Evolutionary conservation across 495 filamentous ascomycete species (phyloP), one percentile per base, ranked within the genome.

Genomic region (Neurospora sp.): DNA sequence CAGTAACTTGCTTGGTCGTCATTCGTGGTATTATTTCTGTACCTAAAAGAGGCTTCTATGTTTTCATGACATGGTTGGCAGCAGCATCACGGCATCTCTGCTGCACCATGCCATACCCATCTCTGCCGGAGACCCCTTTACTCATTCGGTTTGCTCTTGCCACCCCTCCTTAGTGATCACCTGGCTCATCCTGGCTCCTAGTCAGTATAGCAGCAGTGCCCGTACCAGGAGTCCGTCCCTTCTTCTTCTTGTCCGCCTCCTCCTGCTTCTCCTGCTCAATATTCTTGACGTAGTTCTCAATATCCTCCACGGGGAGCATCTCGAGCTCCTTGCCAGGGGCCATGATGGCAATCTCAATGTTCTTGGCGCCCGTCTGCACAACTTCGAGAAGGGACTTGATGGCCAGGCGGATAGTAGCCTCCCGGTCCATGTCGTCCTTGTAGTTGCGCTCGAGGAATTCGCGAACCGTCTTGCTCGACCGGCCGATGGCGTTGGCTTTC

Each of bases 221-320:
- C 71, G 91, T 91, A 59, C 92, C 93, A 16, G 91, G 88, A 74
- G 88, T 89, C 71, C 92, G 89, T 69, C 92, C 90, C 27, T 89
- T 92, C 89, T 97, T 96, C 91, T 98, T 98, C 88, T 92, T 95
- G 40, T 92, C 92, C 12, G 94, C 95, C 85, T 98, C 96, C 84
- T 97, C 96, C 80, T 97, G 94, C 88, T 99, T 99, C 89, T 98
- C 96, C 74, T 93, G 91, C 86, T 99, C 96, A 77, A 99, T 98
- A 85, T 87, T 95, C 90, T 98, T 98, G 75, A 99, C 96, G 78
- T 96, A 97, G 69, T 87, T 86, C 85, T 99, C 96, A 75, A 99
- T 98, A 73, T 96, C 93, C 82, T 98, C 96, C 68, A 94, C 90
- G 10, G 93, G 92, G 74, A 99, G 87, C 93, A 98, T 95, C 88